phyloP scores from a whole-genome alignment of 2,329 filamentous ascomycete species.

The Xylaria arbuscula region DNA sequence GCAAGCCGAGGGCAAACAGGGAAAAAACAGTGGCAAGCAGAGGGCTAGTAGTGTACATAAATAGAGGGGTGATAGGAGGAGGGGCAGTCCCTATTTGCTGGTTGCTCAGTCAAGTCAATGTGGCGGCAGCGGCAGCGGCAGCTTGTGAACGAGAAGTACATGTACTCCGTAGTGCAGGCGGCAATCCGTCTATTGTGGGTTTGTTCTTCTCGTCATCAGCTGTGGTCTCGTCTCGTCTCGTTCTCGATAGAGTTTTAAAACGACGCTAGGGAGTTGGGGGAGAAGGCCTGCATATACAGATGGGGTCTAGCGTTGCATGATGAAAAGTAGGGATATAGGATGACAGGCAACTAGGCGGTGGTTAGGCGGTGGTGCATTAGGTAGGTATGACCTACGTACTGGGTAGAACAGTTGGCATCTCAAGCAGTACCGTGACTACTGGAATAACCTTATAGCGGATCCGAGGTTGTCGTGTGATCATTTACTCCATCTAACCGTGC shows the following conservation, averaged over 20 bases:
- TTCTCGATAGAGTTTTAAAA: slow-evolving; percentile 22
- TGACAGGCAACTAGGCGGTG: too few species aligned
- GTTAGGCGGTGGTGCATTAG: too few species aligned
- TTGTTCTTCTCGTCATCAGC: slow-evolving; percentile 11
- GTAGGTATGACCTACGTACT: too few species aligned
- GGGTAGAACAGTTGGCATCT: too few species aligned
- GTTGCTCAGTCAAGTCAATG: slow-evolving; percentile 26
- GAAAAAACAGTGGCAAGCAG: background rate
- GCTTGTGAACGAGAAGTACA: slow-evolving; percentile 20
- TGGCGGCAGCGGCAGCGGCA: slow-evolving; percentile 20
- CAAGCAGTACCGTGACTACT: too few species aligned
- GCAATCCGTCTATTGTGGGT: slow-evolving; percentile 27
- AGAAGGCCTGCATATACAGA: slow-evolving; percentile 20
- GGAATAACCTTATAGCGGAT: too few species aligned
- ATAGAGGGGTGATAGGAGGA: slow-evolving; percentile 34
- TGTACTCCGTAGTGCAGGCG: background rate
- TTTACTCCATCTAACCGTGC: slow-evolving; percentile 6
- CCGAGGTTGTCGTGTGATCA: background rate
- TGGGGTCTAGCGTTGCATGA: slow-evolving; percentile 25
- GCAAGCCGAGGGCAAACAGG: slow-evolving; percentile 2
- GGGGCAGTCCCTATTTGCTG: slow-evolving; percentile 29
- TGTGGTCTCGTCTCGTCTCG: slow-evolving; percentile 11
- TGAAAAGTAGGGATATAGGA: background rate
- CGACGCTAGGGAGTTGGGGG: slow-evolving; percentile 21
- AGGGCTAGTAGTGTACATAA: slow-evolving; percentile 31